phyloP scores from a whole-genome alignment of 2,329 filamentous ascomycete species.

The Diaporthe nobilis region DNA sequence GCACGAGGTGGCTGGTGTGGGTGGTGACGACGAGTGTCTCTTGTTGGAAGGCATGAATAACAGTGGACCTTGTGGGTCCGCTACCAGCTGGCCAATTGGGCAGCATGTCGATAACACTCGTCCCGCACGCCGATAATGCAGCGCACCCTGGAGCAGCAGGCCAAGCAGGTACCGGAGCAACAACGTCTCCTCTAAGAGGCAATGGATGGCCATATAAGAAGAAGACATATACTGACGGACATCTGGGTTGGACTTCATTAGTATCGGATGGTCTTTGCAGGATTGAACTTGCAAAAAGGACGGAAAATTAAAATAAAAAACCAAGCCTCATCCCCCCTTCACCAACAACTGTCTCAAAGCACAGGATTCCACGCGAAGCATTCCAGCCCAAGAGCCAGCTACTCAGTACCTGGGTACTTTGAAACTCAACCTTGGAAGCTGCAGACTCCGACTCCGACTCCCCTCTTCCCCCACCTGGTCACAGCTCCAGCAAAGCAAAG shows the following conservation, averaged over 20 bases:
- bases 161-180: slow-evolving; percentile 14
- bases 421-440: slow-evolving; percentile 13
- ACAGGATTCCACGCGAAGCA: neutral
- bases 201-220: neutral
- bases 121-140: slow-evolving; percentile 8
- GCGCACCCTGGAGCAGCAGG: neutral
- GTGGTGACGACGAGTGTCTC: slow-evolving; percentile 23
- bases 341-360: neutral
- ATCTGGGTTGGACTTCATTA: neutral
- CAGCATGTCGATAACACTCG: slow-evolving; percentile 19
- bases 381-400: neutral
- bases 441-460: neutral
- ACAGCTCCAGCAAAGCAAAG: slow-evolving; percentile 11
- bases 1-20: slow-evolving; percentile 17
- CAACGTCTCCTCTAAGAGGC: neutral
- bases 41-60: slow-evolving; percentile 22
- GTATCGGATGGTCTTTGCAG: neutral
- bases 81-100: slow-evolving; percentile 30
- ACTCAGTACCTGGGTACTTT: neutral
- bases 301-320: neutral
- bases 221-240: neutral
- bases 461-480: slow-evolving; percentile 8
- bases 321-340: neutral
- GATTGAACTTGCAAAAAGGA: too few relatives aligned
- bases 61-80: neutral